Conservation (phyloP, 352 stramenopile genomes). For the Phytophthora meadii region DNA sequence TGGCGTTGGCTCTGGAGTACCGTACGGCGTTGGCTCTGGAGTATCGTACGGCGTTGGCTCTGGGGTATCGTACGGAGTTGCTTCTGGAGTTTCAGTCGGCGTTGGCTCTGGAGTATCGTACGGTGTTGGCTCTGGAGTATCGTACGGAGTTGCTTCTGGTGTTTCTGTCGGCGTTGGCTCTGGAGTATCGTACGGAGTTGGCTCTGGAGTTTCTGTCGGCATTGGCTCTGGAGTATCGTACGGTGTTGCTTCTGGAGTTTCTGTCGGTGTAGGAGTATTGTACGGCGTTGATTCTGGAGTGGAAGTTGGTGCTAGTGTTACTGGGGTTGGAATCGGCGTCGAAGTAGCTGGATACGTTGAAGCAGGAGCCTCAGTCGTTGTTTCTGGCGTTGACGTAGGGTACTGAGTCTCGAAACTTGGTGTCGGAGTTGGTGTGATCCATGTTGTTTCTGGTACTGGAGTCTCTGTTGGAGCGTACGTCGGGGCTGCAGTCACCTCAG, state of each 20-base stretch:
- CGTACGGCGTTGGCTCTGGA: no score
- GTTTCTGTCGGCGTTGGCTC: conserved; percentile 9
- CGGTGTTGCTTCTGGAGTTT: neutral
- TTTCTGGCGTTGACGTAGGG: conserved; percentile 1
- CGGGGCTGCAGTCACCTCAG: conserved; percentile 6
- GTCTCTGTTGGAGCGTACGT: conserved; percentile 8
- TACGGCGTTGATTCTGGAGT: neutral
- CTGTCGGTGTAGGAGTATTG: neutral
- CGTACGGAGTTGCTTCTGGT: neutral
- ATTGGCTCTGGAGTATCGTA: no score
- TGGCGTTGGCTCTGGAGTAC: neutral
- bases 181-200: no score
- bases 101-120: neutral
- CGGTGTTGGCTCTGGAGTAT: neutral
- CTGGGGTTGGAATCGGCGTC: neutral
- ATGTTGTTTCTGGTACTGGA: neutral
- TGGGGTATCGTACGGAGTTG: no score
- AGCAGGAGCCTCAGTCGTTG: neutral
- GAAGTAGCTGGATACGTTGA: neutral
- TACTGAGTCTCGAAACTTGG: neutral
- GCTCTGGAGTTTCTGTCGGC: no score
- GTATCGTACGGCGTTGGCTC: conserved; percentile 5
- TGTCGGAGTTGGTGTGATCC: neutral
- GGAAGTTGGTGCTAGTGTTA: neutral
- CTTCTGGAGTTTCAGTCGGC: neutral